A percentile compares a stretch with the other conserved stretches of the same genome.
phyloP scores from a whole-genome alignment of 768 basidiomycete species.

The Sporobolomyces phaffii region DNA sequence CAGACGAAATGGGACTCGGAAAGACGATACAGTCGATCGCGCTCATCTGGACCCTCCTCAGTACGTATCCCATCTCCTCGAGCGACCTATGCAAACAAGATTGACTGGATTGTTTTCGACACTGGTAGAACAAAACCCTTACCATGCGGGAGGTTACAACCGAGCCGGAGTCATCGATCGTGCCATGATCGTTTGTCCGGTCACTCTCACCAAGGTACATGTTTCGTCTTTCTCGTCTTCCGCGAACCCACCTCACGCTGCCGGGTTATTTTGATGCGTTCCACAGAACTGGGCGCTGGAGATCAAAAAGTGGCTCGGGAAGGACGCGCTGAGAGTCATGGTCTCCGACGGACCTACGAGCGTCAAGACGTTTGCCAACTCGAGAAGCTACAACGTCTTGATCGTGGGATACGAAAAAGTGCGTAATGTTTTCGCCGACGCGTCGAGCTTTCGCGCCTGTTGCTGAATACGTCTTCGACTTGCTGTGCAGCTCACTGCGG shows the following conservation, averaged over 20 bases:
- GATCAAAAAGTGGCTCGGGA: conserved; percentile 80
- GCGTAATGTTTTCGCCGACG: too few relatives aligned
- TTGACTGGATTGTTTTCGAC: too few relatives aligned
- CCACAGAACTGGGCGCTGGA: conserved; percentile 88
- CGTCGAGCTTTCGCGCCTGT: too few relatives aligned
- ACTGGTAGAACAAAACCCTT: conserved; percentile 73
- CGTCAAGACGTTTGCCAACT: conserved; percentile 67
- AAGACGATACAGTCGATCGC: conserved; percentile 75
- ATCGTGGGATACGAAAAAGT: conserved; percentile 93
- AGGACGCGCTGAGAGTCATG: conserved; percentile 54
- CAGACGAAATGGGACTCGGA: conserved; percentile 98
- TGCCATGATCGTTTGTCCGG: conserved; percentile 87
- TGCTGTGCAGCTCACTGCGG: conserved; percentile 34
- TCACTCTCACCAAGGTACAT: conserved; percentile 69
- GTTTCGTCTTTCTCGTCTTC: not conserved
- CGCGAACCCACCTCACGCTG: too few relatives aligned
- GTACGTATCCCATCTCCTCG: conserved; percentile 51
- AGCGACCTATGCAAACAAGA: not conserved
- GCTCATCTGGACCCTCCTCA: conserved; percentile 86
- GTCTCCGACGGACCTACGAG: conserved; percentile 56
- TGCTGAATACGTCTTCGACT: not conserved
- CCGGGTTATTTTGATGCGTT: not conserved
- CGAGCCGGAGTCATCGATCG: conserved; percentile 60
- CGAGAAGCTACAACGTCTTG: conserved; percentile 57
- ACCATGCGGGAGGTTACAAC: conserved; percentile 49